Conservation (phyloP, 495 filamentous ascomycete genomes). For the Hyphodiscus hymeniophilus region DNA sequence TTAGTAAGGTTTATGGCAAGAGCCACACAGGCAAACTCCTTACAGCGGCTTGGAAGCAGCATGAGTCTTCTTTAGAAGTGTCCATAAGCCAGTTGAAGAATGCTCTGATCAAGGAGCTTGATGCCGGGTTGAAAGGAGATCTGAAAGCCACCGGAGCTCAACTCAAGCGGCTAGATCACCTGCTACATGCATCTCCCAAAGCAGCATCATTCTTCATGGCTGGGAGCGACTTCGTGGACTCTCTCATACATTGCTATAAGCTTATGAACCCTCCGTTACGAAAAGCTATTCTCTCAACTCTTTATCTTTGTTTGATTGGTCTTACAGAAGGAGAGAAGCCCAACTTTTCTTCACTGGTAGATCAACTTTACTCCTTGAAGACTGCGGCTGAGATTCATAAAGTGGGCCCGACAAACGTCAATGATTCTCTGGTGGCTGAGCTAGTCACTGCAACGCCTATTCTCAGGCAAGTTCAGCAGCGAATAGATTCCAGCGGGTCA, state of each 20-base stretch:
- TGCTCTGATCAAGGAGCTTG: conserved; percentile 32
- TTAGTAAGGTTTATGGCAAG: conserved; percentile 47
- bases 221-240: conserved; percentile 80
- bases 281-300: conserved; percentile 55
- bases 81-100: conserved; percentile 11
- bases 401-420: conserved; percentile 37
- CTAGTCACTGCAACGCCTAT: conserved; percentile 55
- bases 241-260: conserved; percentile 56
- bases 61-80: conserved; percentile 10
- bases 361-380: conserved; percentile 78
- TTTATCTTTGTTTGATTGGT: conserved; percentile 63
- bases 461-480: conserved; percentile 37
- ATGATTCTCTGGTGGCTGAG: conserved; percentile 50
- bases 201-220: conserved; percentile 59
- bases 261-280: conserved; percentile 48
- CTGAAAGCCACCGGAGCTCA: conserved; percentile 36
- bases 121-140: conserved; percentile 38
- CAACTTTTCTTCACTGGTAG: conserved; percentile 63
- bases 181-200: conserved; percentile 45
- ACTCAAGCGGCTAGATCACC: conserved; percentile 37
- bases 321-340: conserved; percentile 55
- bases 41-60: conserved; percentile 19
- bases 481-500: conserved; percentile 31
- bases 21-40: conserved; percentile 31
- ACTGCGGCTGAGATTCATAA: conserved; percentile 50